A percentile compares a stretch with the other conserved stretches of the same genome.
phyloP scores from a whole-genome alignment of 495 filamentous ascomycete species.

The Stereocaulon alpinum region DNA sequence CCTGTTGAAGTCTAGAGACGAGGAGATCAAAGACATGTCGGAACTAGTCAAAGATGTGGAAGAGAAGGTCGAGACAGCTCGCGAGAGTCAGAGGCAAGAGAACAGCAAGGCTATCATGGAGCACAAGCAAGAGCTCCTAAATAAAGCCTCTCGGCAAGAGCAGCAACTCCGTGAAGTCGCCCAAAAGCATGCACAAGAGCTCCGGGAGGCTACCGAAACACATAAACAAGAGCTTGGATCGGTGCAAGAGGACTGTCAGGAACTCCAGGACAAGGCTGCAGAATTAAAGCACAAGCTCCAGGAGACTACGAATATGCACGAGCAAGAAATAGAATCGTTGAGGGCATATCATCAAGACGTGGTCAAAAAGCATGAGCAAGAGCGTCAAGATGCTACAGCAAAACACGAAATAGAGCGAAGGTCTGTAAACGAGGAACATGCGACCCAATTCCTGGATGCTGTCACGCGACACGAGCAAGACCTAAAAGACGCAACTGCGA shows the following conservation, averaged over 20 bases:
- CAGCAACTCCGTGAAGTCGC: neutral
- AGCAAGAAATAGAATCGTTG: neutral
- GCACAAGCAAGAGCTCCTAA: neutral
- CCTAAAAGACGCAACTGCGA: conserved; percentile 1
- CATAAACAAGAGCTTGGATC: conserved; percentile 9
- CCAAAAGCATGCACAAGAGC: neutral
- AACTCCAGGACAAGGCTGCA: neutral
- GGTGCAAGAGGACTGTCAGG: neutral
- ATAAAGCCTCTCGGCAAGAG: neutral
- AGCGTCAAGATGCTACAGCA: neutral
- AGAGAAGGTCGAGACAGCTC: conserved; percentile 2
- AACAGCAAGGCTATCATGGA: neutral
- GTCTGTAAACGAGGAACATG: neutral
- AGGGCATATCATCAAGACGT: neutral
- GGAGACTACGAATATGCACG: neutral
- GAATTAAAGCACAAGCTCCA: conserved; percentile 9
- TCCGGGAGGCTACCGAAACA: neutral
- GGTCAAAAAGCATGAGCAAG: neutral
- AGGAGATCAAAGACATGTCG: conserved; percentile 10
- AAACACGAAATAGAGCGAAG: conserved; percentile 6
- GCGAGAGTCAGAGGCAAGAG: neutral
- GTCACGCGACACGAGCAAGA: conserved; percentile 5
- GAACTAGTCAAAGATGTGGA: conserved; percentile 10
- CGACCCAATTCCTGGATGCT: neutral
- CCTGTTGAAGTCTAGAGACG: conserved; percentile 6